Percentiles rank a stretch among this genome's conserved stretches.
These are phyloP conservation scores for Mangifera indica DNA, from an alignment of 345 rosid species.

Conservation along the genomic window DNA sequence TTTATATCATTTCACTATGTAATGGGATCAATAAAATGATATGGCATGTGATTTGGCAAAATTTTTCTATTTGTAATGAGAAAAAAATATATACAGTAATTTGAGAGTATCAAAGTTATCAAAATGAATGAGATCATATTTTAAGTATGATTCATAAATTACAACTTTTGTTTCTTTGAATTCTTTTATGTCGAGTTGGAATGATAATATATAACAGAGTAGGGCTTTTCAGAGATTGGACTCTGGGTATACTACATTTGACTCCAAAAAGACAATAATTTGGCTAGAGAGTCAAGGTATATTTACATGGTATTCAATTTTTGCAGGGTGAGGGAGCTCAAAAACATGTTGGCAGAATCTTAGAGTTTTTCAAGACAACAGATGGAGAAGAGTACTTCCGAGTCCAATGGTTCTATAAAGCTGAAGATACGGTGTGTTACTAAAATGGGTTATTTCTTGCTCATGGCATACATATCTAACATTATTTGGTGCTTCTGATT, in stretches of 20 bases:
- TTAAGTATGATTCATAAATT: no score
- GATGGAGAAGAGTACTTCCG: constrained; percentile 70
- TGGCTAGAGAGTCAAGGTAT: constrained; percentile 2
- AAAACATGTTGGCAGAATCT: constrained; percentile 62
- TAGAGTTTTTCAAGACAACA: constrained; percentile 79
- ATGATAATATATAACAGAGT: background rate
- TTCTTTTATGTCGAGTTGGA: no score
- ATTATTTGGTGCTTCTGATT: constrained; percentile 11
- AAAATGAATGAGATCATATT: no score
- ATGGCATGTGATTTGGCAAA: background rate
- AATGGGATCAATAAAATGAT: background rate
- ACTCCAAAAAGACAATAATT: constrained; percentile 4
- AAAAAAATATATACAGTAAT: no score
- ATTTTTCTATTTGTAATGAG: no score
- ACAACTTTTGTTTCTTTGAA: no score
- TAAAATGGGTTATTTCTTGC: constrained; percentile 17
- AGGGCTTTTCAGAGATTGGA: constrained; percentile 7
- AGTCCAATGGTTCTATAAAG: constrained; percentile 95
- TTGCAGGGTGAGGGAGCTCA: constrained; percentile 68
- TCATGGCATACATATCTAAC: constrained; percentile 14
- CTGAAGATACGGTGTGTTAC: constrained; percentile 80
- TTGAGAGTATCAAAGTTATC: no score
- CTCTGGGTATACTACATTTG: background rate
- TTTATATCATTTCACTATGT: background rate
- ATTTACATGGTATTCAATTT: constrained; percentile 17